phyloP scores from a whole-genome alignment of 768 basidiomycete species.

The Psilocybe subaeruginosa region DNA sequence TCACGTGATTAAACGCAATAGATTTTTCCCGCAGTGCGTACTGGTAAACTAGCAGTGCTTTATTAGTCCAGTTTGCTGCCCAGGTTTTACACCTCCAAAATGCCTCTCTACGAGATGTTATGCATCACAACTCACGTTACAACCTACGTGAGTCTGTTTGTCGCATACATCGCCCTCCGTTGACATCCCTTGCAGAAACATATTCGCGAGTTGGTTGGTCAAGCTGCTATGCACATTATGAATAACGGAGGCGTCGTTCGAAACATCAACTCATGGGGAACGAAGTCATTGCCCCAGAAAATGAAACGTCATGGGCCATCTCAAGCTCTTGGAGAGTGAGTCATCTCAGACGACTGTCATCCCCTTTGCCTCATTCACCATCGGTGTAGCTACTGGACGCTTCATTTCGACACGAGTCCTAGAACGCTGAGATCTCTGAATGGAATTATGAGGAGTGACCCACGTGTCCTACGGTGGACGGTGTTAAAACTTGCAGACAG shows the following conservation, averaged over 20 bases:
- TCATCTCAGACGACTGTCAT: conserved; percentile 21
- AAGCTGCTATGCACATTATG: conserved; percentile 73
- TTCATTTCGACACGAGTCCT: conserved; percentile 90
- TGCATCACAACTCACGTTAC: conserved; percentile 79
- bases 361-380: neutral
- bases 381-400: conserved; percentile 79
- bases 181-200: conserved; percentile 51
- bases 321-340: conserved; percentile 77
- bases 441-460: conserved; percentile 72
- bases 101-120: conserved; percentile 90
- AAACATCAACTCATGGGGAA: conserved; percentile 76
- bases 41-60: neutral
- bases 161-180: neutral
- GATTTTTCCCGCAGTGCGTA: neutral
- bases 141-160: conserved; percentile 61
- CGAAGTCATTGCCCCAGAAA: conserved; percentile 68
- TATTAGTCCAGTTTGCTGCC: too few species aligned
- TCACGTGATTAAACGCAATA: too few species aligned
- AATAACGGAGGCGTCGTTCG: conserved; percentile 81
- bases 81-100: conserved; percentile 31
- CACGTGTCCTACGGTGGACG: conserved; percentile 83
- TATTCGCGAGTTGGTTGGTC: conserved; percentile 74
- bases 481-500: conserved; percentile 77
- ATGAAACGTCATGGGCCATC: conserved; percentile 66
- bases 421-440: conserved; percentile 66